These are phyloP conservation scores for Aspergillus pseudoterreus DNA, from an alignment of 2,329 filamentous ascomycete genomes.

Conservation along the genomic window DNA sequence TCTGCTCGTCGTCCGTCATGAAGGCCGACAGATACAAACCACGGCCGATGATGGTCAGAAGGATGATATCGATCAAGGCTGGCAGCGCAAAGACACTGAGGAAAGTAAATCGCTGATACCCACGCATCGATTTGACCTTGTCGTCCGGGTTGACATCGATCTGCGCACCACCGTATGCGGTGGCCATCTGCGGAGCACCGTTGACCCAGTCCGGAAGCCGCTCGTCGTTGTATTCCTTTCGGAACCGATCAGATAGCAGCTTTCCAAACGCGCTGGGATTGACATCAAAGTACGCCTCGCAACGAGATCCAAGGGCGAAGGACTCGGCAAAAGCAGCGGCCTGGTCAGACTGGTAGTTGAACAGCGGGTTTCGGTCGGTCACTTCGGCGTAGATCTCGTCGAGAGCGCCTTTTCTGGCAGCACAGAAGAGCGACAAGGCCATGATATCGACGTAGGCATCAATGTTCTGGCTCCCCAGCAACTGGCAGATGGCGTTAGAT, in stretches of 20 bases:
- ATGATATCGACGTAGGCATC: conserved; percentile 53
- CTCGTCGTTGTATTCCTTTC: conserved; percentile 43
- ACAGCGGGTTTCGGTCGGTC: conserved; percentile 59
- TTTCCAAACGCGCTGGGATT: conserved; percentile 48
- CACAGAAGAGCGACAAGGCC: conserved; percentile 56
- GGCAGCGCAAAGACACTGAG: conserved; percentile 61
- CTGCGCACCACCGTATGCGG: conserved; percentile 51
- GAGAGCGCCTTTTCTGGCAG: conserved; percentile 53
- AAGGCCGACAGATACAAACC: conserved; percentile 59
- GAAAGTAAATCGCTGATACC: conserved; percentile 53
- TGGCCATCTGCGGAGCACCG: conserved; percentile 48
- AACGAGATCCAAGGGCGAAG: conserved; percentile 61
- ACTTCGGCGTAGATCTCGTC: conserved; percentile 63
- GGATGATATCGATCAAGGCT: conserved; percentile 58
- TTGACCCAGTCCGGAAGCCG: conserved; percentile 51
- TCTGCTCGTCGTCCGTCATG: conserved; percentile 49
- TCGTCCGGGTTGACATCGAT: conserved; percentile 51
- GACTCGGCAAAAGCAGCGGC: conserved; percentile 62
- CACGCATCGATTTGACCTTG: conserved; percentile 41
- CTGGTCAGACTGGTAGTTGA: conserved; percentile 60
- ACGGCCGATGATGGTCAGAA: conserved; percentile 57
- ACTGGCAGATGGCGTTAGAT: conserved; percentile 33
- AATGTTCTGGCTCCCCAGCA: conserved; percentile 30
- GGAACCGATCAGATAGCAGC: conserved; percentile 39
- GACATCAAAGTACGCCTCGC: conserved; percentile 60